phyloP scores from a whole-genome alignment of 768 basidiomycete species.

The Xerocomus potaroensis region DNA sequence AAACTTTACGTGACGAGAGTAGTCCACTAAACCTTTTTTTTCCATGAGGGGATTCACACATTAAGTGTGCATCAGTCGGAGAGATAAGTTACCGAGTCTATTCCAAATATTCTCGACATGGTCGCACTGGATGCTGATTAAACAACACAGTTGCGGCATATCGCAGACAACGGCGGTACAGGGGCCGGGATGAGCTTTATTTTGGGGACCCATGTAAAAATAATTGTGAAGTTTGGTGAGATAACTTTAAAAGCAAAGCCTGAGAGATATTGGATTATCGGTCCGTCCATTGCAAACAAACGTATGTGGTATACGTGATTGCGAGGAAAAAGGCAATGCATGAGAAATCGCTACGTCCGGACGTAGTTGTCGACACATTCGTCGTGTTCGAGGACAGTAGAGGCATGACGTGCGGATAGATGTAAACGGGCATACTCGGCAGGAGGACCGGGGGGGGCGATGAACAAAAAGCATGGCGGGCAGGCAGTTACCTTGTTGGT shows the following conservation, averaged over 20 bases:
- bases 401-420: conserved; percentile 20
- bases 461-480: conserved; percentile 16
- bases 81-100: conserved; percentile 7
- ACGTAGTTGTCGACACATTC: conserved; percentile 2
- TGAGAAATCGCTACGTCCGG: conserved; percentile 19
- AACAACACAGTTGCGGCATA: conserved; percentile 8
- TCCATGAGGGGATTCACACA: not conserved
- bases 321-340: conserved; percentile 13
- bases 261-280: conserved; percentile 22
- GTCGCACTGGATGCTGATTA: conserved; percentile 6
- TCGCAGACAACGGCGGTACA: conserved; percentile 14
- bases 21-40: not conserved
- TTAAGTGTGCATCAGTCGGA: conserved; percentile 1
- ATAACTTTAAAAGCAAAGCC: conserved; percentile 22
- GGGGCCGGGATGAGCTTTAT: conserved; percentile 11
- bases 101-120: conserved; percentile 12
- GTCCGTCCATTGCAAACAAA: conserved; percentile 9
- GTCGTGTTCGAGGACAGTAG: conserved; percentile 5
- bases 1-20: conserved; percentile 11
- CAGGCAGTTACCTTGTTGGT: conserved; percentile 6
- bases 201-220: conserved; percentile 7
- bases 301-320: conserved; percentile 27
- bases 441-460: conserved; percentile 13
- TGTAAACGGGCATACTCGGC: conserved; percentile 14
- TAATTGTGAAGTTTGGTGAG: conserved; percentile 8